Evolutionary conservation across 306 rosid genomes (phyloP).

Genomic region (Pterocarpus macrocarpus): DNA sequence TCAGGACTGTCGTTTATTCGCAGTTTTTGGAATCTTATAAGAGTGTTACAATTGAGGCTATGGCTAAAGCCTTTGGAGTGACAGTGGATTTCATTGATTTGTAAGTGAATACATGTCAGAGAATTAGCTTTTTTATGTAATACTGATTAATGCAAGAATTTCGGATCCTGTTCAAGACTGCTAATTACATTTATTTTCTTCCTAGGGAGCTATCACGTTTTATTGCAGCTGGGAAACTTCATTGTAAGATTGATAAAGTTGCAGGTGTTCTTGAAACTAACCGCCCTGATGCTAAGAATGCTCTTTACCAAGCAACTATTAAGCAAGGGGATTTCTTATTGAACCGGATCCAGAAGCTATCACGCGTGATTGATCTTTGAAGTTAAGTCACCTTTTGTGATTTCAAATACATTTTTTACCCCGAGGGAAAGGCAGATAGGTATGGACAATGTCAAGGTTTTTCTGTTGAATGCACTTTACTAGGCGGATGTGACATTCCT

Average conservation of each 20-base stretch:
- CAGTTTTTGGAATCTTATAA: slow-evolving; percentile 97
- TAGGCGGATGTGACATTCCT: slow-evolving; percentile 27
- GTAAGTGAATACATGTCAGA: slow-evolving; percentile 75
- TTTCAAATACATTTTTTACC: background rate
- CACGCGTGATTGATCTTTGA: slow-evolving; percentile 88
- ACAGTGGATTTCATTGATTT: slow-evolving; percentile 91
- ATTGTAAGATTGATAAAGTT: slow-evolving; percentile 97
- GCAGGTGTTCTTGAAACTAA: slow-evolving; percentile 94
- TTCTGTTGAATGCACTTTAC: slow-evolving; percentile 42
- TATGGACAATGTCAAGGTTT: slow-evolving; percentile 25
- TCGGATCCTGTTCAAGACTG: background rate
- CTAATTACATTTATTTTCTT: slow-evolving; percentile 38
- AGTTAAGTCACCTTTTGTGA: background rate
- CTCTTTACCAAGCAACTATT: slow-evolving; percentile 95
- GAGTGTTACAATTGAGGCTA: slow-evolving; percentile 95
- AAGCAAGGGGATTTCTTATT: slow-evolving; percentile 97
- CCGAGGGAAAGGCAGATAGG: slow-evolving; percentile 10
- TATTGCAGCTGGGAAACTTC: slow-evolving; percentile 97
- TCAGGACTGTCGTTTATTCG: slow-evolving; percentile 86
- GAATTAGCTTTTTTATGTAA: slow-evolving; percentile 61
- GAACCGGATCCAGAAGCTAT: slow-evolving; percentile 92
- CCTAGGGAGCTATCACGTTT: slow-evolving; percentile 98
- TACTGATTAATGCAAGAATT: slow-evolving; percentile 7
- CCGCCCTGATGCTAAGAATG: slow-evolving; percentile 96
- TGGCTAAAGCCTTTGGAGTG: slow-evolving; percentile 99